A percentile compares a stretch with the other conserved stretches of the same genome.
These are phyloP conservation scores for Hypsizygus marmoreus DNA, from an alignment of 768 basidiomycete species.

Conservation along the genomic window DNA sequence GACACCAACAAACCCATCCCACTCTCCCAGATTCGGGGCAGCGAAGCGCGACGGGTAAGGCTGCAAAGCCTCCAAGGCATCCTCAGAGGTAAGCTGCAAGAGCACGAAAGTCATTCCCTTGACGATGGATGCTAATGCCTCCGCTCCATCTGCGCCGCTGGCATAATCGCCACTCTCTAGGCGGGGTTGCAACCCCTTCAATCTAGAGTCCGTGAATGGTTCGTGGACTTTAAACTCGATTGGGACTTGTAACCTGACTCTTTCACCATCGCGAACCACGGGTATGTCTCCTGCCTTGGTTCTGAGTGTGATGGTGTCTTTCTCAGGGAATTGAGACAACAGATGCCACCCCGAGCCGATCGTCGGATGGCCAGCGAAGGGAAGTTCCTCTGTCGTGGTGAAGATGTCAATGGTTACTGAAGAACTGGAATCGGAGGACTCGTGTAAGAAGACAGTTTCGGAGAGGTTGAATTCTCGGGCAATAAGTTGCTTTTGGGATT, in stretches of 20 bases:
- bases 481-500: slow-evolving; percentile 41
- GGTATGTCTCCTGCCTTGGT: slow-evolving; percentile 47
- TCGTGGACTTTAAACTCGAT: slow-evolving; percentile 43
- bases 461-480: slow-evolving; percentile 53
- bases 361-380: slow-evolving; percentile 49
- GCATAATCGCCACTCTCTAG: slow-evolving; percentile 35
- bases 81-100: slow-evolving; percentile 37
- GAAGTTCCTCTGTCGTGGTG: slow-evolving; percentile 39
- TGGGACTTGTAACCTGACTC: slow-evolving; percentile 39
- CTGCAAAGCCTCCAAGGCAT: slow-evolving; percentile 35
- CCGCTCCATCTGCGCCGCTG: slow-evolving; percentile 33
- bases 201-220: slow-evolving; percentile 22
- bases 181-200: slow-evolving; percentile 30
- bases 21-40: slow-evolving; percentile 37
- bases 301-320: slow-evolving; percentile 28
- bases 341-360: slow-evolving; percentile 45
- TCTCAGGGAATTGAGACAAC: slow-evolving; percentile 24
- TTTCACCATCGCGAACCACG: slow-evolving; percentile 25
- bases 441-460: slow-evolving; percentile 49
- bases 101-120: slow-evolving; percentile 50
- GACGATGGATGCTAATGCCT: slow-evolving; percentile 44
- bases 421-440: slow-evolving; percentile 19
- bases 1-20: slow-evolving; percentile 36
- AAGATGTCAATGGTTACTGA: slow-evolving; percentile 42
- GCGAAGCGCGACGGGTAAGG: slow-evolving; percentile 24